phyloP scores from a whole-genome alignment of 2,329 filamentous ascomycete genomes.

The Apiospora saccharicola region DNA sequence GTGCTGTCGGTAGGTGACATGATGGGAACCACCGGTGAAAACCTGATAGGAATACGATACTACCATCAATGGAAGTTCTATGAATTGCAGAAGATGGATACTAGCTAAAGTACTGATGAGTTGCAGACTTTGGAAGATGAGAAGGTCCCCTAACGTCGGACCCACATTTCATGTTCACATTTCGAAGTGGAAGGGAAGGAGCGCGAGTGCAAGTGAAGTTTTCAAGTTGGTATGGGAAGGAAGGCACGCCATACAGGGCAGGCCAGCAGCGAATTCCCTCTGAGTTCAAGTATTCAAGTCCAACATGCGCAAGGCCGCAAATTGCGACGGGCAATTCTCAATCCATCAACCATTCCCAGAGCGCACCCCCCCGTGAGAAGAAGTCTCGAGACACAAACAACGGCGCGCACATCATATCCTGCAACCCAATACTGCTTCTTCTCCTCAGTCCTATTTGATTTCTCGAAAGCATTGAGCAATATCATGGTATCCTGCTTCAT shows the following conservation, averaged over 20 bases:
- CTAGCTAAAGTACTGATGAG: too few relatives aligned
- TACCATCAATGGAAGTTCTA: too few relatives aligned
- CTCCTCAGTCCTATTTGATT: background rate
- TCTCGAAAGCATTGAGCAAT: background rate
- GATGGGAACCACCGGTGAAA: too few relatives aligned
- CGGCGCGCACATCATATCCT: background rate
- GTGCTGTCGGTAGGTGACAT: too few relatives aligned
- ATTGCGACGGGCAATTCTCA: background rate
- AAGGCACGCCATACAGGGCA: background rate
- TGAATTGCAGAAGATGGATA: background rate
- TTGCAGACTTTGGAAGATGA: background rate
- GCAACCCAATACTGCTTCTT: background rate
- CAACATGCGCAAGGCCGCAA: background rate
- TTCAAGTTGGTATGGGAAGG: background rate
- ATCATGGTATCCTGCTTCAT: background rate
- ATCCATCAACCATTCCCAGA: background rate
- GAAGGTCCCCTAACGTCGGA: background rate
- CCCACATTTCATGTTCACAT: background rate
- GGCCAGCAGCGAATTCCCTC: background rate
- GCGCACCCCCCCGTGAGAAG: background rate
- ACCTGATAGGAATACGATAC: too few relatives aligned
- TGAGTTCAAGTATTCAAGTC: background rate
- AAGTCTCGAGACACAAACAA: background rate
- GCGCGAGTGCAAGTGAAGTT: background rate
- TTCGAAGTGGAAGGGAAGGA: constrained; percentile 4